phyloP scores from a whole-genome alignment of 257 asterid species.

The Eucommia ulmoides region DNA sequence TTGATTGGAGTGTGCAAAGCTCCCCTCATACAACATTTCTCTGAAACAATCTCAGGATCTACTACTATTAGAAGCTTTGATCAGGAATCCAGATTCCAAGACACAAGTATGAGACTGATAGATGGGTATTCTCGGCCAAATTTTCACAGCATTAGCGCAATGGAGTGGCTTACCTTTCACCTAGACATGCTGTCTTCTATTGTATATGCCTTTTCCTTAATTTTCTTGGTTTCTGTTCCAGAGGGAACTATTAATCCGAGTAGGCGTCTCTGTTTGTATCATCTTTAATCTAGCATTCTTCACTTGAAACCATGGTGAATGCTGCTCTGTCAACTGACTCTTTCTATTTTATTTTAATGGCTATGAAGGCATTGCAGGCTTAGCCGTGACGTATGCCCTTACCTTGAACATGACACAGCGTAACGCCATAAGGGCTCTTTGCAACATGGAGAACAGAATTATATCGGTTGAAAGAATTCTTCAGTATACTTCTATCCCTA shows the following conservation, averaged over 20 bases:
- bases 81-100: slow-evolving; percentile 1
- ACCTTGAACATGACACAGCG: neutral
- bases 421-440: neutral
- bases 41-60: slow-evolving; percentile 5
- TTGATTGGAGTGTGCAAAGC: slow-evolving; percentile 2
- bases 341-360: neutral
- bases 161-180: neutral
- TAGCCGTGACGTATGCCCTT: slow-evolving; percentile 1
- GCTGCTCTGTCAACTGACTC: neutral
- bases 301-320: neutral
- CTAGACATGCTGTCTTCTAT: slow-evolving; percentile 1
- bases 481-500: neutral
- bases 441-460: neutral
- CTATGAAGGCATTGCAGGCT: neutral
- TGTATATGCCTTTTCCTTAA: neutral
- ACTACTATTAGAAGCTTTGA: slow-evolving; percentile 3
- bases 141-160: neutral
- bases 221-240: neutral
- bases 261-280: neutral
- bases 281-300: neutral
- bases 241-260: slow-evolving; percentile 1
- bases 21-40: neutral
- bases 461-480: slow-evolving; percentile 1
- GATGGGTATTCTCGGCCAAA: neutral
- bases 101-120: neutral